A percentile compares a stretch with the other conserved stretches of the same genome.
Conservation (phyloP, 352 stramenopile species). For the Phytophthora colocasiae region DNA sequence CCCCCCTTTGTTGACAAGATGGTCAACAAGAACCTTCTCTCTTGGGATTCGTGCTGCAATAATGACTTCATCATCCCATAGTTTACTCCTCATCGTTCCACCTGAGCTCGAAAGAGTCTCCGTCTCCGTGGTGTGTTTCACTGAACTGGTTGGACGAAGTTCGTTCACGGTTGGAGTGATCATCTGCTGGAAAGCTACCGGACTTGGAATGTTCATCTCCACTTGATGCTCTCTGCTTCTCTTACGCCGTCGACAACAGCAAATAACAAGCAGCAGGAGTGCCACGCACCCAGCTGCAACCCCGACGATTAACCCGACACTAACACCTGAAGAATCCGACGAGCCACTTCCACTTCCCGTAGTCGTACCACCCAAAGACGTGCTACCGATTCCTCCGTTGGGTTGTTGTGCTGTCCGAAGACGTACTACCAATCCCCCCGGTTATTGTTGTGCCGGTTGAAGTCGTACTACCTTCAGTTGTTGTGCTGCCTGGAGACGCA, state of each 20-base stretch:
- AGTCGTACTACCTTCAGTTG: too few relatives aligned
- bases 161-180: neutral
- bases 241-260: conserved; percentile 14
- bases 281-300: conserved; percentile 16
- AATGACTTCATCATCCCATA: conserved; percentile 42
- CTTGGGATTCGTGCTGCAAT: conserved; percentile 22
- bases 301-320: conserved; percentile 25
- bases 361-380: conserved; percentile 6
- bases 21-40: conserved; percentile 23
- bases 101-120: conserved; percentile 17
- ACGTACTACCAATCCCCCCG: neutral
- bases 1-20: conserved; percentile 29
- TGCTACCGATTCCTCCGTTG: neutral
- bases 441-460: neutral
- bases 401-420: neutral
- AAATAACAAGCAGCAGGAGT: conserved; percentile 18
- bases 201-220: conserved; percentile 16
- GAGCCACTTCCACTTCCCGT: conserved; percentile 14
- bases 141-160: conserved; percentile 1
- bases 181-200: conserved; percentile 9
- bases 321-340: conserved; percentile 14
- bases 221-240: conserved; percentile 12
- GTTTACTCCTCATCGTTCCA: conserved; percentile 3
- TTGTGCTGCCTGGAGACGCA: too few relatives aligned
- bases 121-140: conserved; percentile 13